A percentile compares a stretch with the other conserved stretches of the same genome.
These are phyloP conservation scores for Rhizomucor pusillus DNA, from an alignment of 371 early-diverging fungal genomes.

Conservation along the genomic window DNA sequence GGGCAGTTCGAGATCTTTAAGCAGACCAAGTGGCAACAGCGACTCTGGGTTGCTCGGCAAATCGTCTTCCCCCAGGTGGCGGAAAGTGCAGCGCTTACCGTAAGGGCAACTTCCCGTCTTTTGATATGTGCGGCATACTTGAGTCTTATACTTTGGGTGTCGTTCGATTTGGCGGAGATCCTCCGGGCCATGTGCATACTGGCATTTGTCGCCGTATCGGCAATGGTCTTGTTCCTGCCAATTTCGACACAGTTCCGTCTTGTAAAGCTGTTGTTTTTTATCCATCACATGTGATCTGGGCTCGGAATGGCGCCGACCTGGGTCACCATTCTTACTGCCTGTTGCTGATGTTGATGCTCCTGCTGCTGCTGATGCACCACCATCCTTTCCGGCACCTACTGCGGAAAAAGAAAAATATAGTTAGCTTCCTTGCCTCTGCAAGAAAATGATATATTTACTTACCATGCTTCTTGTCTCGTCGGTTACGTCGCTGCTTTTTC, in stretches of 20 bases:
- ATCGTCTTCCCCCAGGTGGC: constrained; percentile 54
- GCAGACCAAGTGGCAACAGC: constrained; percentile 31
- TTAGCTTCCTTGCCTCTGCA: too few species aligned
- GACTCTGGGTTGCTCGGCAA: constrained; percentile 32
- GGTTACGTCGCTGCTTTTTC: too few species aligned
- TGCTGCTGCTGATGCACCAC: too few species aligned
- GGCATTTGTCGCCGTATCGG: constrained; percentile 88
- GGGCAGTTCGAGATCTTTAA: constrained; percentile 27
- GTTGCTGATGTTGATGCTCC: too few species aligned
- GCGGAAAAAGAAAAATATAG: too few species aligned
- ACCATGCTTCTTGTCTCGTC: too few species aligned
- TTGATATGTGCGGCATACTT: constrained; percentile 86
- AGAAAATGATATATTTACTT: too few species aligned
- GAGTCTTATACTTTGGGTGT: constrained; percentile 97
- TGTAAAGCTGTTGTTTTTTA: constrained; percentile 20
- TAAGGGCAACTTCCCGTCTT: constrained; percentile 93
- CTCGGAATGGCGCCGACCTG: too few species aligned
- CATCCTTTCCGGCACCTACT: too few species aligned
- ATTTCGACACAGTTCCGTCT: constrained; percentile 26
- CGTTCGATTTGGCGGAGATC: constrained; percentile 87
- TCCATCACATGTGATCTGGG: too few species aligned
- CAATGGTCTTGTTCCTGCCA: constrained; percentile 19
- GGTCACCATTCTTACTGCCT: too few species aligned
- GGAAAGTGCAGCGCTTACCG: constrained; percentile 94
- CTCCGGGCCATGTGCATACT: constrained; percentile 88